A percentile compares a stretch with the other conserved stretches of the same genome.
phyloP scores from a whole-genome alignment of 768 basidiomycete species.

The Podaxis pistillaris region DNA sequence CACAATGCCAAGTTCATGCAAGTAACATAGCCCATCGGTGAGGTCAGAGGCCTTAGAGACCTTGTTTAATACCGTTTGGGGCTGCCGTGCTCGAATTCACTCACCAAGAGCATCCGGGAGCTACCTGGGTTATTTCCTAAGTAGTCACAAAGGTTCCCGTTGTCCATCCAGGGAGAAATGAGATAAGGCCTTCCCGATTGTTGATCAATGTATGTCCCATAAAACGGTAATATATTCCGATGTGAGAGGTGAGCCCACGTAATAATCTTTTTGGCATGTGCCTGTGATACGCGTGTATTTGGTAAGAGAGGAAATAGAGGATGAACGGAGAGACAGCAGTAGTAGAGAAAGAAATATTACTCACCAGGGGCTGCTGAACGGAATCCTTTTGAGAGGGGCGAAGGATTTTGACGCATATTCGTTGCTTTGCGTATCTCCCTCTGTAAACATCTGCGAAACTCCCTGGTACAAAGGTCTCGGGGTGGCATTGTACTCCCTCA shows the following conservation, averaged over 20 bases:
- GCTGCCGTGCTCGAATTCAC: no score
- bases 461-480: no score
- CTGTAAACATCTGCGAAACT: no score
- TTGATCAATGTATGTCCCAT: conserved; percentile 24
- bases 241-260: conserved; percentile 33
- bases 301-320: no score
- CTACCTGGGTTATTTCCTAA: background rate
- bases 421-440: no score
- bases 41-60: background rate
- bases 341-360: no score
- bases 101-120: conserved; percentile 3
- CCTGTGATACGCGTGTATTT: background rate
- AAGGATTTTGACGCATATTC: no score
- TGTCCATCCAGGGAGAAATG: conserved; percentile 22
- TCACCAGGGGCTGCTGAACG: no score
- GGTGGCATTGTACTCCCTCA: no score
- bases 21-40: background rate
- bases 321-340: no score
- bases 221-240: conserved; percentile 33
- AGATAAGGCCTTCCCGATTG: conserved; percentile 9
- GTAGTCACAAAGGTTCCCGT: conserved; percentile 21
- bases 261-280: conserved; percentile 23
- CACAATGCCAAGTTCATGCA: background rate
- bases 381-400: no score
- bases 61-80: background rate